A percentile compares a stretch with the other conserved stretches of the same genome.
phyloP scores from a whole-genome alignment of 1,139 yeast genomes.

The Taiozyma sp. region DNA sequence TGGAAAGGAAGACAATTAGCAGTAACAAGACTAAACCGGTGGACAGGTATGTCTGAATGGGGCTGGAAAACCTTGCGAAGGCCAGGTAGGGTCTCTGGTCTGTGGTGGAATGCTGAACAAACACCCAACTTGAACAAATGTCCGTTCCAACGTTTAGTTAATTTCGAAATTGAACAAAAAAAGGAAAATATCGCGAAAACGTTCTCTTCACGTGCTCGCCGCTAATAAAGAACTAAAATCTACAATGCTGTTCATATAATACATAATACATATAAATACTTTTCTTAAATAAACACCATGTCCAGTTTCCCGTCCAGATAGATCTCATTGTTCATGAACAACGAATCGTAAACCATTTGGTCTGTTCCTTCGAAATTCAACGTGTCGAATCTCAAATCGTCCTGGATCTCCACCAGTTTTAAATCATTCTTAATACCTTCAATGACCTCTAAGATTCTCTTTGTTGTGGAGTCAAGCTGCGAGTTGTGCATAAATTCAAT shows the following conservation, averaged over 20 bases:
- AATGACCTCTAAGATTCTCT: constrained; percentile 33
- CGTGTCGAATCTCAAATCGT: constrained; percentile 22
- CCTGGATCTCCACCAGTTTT: constrained; percentile 31
- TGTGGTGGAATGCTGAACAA: neutral
- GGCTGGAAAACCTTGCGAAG: neutral
- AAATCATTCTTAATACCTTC: constrained; percentile 35
- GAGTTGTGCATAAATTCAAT: constrained; percentile 30
- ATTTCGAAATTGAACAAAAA: neutral
- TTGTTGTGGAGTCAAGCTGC: constrained; percentile 34
- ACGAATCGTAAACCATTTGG: constrained; percentile 16
- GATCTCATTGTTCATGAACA: constrained; percentile 23
- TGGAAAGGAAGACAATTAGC: too few relatives aligned
- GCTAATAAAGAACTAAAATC: neutral
- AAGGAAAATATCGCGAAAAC: neutral
- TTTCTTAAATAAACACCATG: neutral
- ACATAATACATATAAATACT: neutral
- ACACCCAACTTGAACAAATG: too few relatives aligned
- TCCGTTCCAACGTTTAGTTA: neutral
- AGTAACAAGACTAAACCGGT: neutral
- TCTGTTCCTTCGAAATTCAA: constrained; percentile 18
- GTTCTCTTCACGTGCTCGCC: neutral
- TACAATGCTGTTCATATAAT: too few relatives aligned
- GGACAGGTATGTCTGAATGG: neutral
- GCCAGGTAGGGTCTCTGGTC: neutral
- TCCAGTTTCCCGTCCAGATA: constrained; percentile 14